Evolutionary conservation across 352 stramenopile species (phyloP).

Genomic region (Phytophthora idaei): DNA sequence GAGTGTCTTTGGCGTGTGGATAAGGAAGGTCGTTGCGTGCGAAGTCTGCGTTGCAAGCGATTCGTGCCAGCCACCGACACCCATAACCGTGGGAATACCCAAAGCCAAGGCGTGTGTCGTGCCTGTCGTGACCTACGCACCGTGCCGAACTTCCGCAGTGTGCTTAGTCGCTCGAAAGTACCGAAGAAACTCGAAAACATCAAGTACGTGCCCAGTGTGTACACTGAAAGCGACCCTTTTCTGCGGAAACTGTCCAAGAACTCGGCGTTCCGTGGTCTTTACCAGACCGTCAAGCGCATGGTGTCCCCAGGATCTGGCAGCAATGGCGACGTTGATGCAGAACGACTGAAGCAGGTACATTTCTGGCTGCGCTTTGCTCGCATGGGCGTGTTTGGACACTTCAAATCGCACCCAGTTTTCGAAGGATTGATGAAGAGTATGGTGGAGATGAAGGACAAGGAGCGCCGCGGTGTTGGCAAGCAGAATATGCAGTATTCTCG

Average conservation of each 20-base stretch:
- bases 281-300: slow-evolving; percentile 60
- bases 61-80: slow-evolving; percentile 39
- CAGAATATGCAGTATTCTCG: slow-evolving; percentile 87
- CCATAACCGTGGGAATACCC: slow-evolving; percentile 22
- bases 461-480: slow-evolving; percentile 78
- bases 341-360: slow-evolving; percentile 44
- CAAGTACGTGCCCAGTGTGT: slow-evolving; percentile 76
- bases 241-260: slow-evolving; percentile 84
- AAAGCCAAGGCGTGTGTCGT: slow-evolving; percentile 57
- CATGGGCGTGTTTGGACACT: slow-evolving; percentile 76
- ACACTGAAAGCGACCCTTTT: slow-evolving; percentile 81
- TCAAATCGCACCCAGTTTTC: slow-evolving; percentile 74
- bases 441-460: slow-evolving; percentile 85
- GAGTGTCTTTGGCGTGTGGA: slow-evolving; percentile 85
- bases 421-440: slow-evolving; percentile 82
- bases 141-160: slow-evolving; percentile 77
- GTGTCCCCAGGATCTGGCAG: slow-evolving; percentile 7
- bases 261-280: slow-evolving; percentile 66
- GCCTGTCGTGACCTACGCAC: slow-evolving; percentile 69
- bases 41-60: slow-evolving; percentile 71
- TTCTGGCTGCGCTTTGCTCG: slow-evolving; percentile 81
- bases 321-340: slow-evolving; percentile 16
- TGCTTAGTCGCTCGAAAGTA: slow-evolving; percentile 71
- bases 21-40: slow-evolving; percentile 72
- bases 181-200: slow-evolving; percentile 82